These are phyloP conservation scores for Colletotrichum liaoningense DNA, from an alignment of 2,329 filamentous ascomycete species.

Conservation along the genomic window DNA sequence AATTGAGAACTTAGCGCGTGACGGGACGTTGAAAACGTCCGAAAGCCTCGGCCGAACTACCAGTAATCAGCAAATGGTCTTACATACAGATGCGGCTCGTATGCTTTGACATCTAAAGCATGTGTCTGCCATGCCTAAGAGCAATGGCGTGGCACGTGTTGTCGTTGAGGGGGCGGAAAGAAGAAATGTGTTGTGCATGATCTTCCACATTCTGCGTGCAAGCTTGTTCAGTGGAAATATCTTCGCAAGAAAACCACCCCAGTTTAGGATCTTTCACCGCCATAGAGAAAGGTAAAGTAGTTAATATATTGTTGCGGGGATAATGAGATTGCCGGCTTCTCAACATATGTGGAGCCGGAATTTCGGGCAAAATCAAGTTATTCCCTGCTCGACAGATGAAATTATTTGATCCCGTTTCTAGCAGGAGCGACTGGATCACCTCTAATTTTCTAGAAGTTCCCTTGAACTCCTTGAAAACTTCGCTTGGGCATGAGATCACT, in stretches of 20 bases:
- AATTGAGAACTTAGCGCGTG: conserved; percentile 25
- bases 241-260: neutral
- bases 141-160: neutral
- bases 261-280: conserved; percentile 8
- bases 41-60: conserved; percentile 12
- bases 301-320: conserved; percentile 12
- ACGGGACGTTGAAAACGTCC: neutral
- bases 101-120: neutral
- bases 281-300: neutral
- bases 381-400: neutral
- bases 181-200: neutral
- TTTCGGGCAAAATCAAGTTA: neutral
- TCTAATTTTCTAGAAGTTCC: neutral
- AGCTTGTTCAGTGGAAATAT: conserved; percentile 21
- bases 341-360: conserved; percentile 14
- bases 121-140: neutral
- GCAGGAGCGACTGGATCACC: neutral
- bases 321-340: neutral
- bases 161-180: neutral
- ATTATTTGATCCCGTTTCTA: neutral
- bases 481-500: neutral
- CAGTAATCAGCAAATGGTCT: neutral
- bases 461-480: neutral
- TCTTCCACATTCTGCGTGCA: neutral
- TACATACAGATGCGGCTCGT: neutral